Evolutionary conservation across 2,329 filamentous ascomycete species (phyloP), one percentile per base, ranked within the genome.

Genomic region (Colletotrichum sp.): DNA sequence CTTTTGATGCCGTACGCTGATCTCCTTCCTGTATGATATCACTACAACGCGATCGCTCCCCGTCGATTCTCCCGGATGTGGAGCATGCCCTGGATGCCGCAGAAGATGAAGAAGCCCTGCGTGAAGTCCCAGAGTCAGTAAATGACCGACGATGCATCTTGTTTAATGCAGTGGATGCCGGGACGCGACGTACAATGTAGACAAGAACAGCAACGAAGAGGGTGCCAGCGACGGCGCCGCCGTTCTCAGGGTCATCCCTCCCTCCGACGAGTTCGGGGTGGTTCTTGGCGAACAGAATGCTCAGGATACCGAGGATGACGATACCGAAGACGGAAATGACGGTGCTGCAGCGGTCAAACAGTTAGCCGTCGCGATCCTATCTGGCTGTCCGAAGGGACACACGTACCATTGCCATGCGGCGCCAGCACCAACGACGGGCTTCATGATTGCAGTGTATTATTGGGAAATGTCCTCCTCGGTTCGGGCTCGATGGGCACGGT

Each of bases 371-470:
- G 68, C 62, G 15, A 44, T 44, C 36, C 15, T 26, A n/a, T 15
- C 8, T 21, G 75, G n/a, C 57, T 66, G 60, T 55, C 49, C 68
- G 13, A 30, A 24, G 52, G 44, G n/a, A 52, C 70, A 21, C 75
- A 85, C 92, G 83, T 89, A 98, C 96, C 96, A 98, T 89, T 93
- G 95, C 96, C 96, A 98, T 83, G 96, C 96, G 88, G 98, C 96
- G 88, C 96, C 91, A 80, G 95, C 93, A 83, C 95, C 94, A 81
- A 99, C 95, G 84, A 99, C 89, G 80, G 96, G 96, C 93, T 98
- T 98, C 96, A 98, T 98, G 83, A 82, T 92, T 88, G 85, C 80
- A 80, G 79, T 77, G 68, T 74, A 36, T 55, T n/a, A 24, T 49
- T 30, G 64, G 60, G 60, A 16, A 18, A 16, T 18, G n/a, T 13